Conservation (phyloP, 1,284 basidiomycete species). For the Paramarasmius palmivorus region DNA sequence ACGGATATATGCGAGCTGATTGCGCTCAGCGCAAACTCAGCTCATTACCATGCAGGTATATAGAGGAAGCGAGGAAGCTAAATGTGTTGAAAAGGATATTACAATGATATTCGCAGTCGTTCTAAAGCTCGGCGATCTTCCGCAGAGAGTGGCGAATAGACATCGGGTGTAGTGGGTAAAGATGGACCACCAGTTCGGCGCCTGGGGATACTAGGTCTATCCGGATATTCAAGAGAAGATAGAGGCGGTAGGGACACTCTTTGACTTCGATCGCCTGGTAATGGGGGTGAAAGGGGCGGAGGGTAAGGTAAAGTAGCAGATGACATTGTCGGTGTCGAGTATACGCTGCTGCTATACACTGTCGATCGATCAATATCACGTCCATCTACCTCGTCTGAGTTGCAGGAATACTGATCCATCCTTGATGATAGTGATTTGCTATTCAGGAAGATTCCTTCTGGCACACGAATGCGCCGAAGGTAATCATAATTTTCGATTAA, state of each 20-base stretch:
- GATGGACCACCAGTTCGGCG: slow-evolving; percentile 25
- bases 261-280: slow-evolving; percentile 24
- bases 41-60: no score
- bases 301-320: slow-evolving; percentile 33
- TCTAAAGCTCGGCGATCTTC: slow-evolving; percentile 59
- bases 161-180: slow-evolving; percentile 25
- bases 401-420: slow-evolving; percentile 42
- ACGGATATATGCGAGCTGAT: no score
- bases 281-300: slow-evolving; percentile 24
- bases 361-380: slow-evolving; percentile 9
- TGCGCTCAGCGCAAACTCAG: no score
- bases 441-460: slow-evolving; percentile 64
- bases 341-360: background rate
- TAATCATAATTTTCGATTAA: slow-evolving; percentile 71
- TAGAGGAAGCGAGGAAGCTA: no score
- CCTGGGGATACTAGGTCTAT: slow-evolving; percentile 23
- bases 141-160: slow-evolving; percentile 51
- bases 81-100: slow-evolving; percentile 14
- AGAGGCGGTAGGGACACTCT: slow-evolving; percentile 39
- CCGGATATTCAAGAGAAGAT: slow-evolving; percentile 34
- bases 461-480: slow-evolving; percentile 60
- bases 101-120: slow-evolving; percentile 56
- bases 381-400: slow-evolving; percentile 34
- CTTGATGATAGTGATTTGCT: slow-evolving; percentile 55
- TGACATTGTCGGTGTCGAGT: slow-evolving; percentile 26